These are phyloP conservation scores for Suhomyces canberraensis DNA, from an alignment of 805 yeast genomes.

Conservation along the genomic window DNA sequence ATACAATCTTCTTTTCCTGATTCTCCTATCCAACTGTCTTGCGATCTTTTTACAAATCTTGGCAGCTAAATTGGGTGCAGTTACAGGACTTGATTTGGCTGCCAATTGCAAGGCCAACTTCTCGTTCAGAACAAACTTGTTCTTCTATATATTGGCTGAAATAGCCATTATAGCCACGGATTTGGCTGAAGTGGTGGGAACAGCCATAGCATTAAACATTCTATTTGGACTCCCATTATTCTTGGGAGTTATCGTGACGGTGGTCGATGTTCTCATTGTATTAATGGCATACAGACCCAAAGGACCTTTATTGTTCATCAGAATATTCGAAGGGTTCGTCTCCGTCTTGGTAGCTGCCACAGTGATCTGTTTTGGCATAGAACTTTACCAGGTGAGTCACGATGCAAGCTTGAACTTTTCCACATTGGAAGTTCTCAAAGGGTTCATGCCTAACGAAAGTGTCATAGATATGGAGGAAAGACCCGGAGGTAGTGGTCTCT, in stretches of 20 bases:
- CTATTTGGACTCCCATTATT: conserved; percentile 75
- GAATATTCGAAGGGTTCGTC: conserved; percentile 81
- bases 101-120: conserved; percentile 78
- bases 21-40: conserved; percentile 74
- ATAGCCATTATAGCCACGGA: conserved; percentile 93
- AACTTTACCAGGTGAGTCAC: conserved; percentile 64
- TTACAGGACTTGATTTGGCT: conserved; percentile 91
- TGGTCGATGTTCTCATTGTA: conserved; percentile 81
- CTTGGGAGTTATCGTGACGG: conserved; percentile 80
- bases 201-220: conserved; percentile 88
- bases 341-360: conserved; percentile 75
- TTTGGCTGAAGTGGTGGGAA: conserved; percentile 96
- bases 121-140: conserved; percentile 55
- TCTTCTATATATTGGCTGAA: conserved; percentile 77
- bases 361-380: conserved; percentile 79
- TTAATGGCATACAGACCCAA: conserved; percentile 83
- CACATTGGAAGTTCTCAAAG: conserved; percentile 53
- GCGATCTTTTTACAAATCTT: conserved; percentile 85
- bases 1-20: conserved; percentile 73
- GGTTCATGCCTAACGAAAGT: conserved; percentile 56
- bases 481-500: conserved; percentile 52
- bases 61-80: conserved; percentile 87
- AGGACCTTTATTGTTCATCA: conserved; percentile 72
- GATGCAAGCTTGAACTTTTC: conserved; percentile 44
- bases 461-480: conserved; percentile 26